These are phyloP conservation scores for Hymenoscyphus occultus DNA, from an alignment of 2,329 filamentous ascomycete genomes.

Conservation along the genomic window DNA sequence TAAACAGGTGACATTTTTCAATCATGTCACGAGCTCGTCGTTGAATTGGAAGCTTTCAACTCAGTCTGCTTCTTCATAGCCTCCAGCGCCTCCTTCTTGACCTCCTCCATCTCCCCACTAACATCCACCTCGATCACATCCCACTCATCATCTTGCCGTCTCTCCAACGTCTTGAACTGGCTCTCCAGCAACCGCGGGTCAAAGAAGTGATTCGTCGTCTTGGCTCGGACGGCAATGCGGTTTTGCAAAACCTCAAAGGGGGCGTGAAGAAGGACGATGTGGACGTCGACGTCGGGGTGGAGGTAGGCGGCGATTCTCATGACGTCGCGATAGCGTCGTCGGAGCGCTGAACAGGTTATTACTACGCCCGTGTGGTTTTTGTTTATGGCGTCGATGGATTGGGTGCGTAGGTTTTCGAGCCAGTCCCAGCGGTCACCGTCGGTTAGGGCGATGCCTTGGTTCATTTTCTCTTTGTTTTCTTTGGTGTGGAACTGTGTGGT, in stretches of 20 bases:
- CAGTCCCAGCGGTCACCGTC: slow-evolving; percentile 98
- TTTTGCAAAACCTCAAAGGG: slow-evolving; percentile 70
- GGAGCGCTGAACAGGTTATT: slow-evolving; percentile 91
- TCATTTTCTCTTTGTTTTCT: slow-evolving; percentile 90
- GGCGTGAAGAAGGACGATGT: slow-evolving; percentile 90
- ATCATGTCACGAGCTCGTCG: not conserved
- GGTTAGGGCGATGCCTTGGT: slow-evolving; percentile 74
- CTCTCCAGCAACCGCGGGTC: slow-evolving; percentile 92
- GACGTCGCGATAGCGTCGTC: slow-evolving; percentile 94
- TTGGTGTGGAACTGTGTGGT: slow-evolving; percentile 64
- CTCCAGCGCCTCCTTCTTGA: slow-evolving; percentile 58
- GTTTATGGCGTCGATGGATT: slow-evolving; percentile 53
- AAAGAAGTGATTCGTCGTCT: slow-evolving; percentile 88
- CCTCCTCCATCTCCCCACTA: slow-evolving; percentile 54
- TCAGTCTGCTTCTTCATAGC: not conserved
- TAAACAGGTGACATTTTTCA: not conserved
- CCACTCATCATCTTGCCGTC: slow-evolving; percentile 65
- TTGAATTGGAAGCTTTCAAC: not conserved
- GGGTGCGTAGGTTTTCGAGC: slow-evolving; percentile 75
- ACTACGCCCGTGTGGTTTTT: slow-evolving; percentile 71
- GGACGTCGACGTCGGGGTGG: slow-evolving; percentile 69
- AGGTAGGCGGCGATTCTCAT: slow-evolving; percentile 79
- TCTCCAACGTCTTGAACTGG: slow-evolving; percentile 85
- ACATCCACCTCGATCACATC: slow-evolving; percentile 74
- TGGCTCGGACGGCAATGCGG: slow-evolving; percentile 67